Evolutionary conservation across 2,329 filamentous ascomycete genomes (phyloP).

Genomic region (Pseudocercospora eumusae): DNA sequence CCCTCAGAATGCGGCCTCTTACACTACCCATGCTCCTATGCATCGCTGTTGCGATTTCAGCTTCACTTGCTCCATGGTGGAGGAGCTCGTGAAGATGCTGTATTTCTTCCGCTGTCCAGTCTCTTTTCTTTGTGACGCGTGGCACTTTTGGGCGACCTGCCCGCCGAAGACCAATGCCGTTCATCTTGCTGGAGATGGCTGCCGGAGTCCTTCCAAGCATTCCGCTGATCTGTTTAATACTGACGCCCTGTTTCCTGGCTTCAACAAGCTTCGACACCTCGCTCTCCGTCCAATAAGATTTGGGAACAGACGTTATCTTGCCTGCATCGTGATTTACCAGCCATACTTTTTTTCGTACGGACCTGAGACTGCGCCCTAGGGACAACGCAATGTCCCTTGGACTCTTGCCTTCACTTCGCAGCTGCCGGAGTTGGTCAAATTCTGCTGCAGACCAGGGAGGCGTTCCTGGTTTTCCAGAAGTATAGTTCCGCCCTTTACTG

Average conservation of each 20-base stretch:
- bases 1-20: background rate
- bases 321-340: no score
- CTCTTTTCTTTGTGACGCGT: background rate
- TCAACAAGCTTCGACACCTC: background rate
- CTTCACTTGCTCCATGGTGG: background rate
- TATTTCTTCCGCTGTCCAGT: background rate
- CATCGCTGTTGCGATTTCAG: background rate
- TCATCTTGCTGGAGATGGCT: background rate
- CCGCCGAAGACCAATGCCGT: background rate
- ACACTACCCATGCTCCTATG: background rate
- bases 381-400: background rate
- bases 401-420: background rate
- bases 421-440: background rate
- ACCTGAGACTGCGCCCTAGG: background rate
- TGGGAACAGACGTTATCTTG: background rate
- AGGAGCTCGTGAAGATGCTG: background rate
- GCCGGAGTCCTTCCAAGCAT: background rate
- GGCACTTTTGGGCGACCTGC: background rate
- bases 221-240: background rate
- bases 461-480: background rate
- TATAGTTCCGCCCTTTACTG: background rate
- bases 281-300: background rate
- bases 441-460: background rate
- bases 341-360: background rate
- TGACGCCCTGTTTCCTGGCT: background rate